Percentiles rank a stretch among this genome's conserved stretches.
These are phyloP conservation scores for Starmerella floricola DNA, from an alignment of 805 yeast species.

Conservation along the genomic window DNA sequence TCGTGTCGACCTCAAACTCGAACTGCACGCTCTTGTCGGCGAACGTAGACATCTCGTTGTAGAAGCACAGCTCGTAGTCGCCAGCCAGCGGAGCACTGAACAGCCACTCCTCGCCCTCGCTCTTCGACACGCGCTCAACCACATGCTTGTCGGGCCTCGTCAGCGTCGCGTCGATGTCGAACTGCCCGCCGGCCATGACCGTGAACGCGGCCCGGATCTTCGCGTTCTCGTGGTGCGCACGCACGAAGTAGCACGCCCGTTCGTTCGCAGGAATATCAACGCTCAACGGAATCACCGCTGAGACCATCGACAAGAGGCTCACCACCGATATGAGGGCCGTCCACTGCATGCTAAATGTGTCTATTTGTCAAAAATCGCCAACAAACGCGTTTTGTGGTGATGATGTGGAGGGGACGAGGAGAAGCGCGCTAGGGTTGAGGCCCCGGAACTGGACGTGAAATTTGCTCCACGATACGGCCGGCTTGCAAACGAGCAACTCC, in stretches of 20 bases:
- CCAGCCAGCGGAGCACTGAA: constrained; percentile 56
- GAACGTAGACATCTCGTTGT: constrained; percentile 67
- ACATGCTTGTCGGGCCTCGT: constrained; percentile 45
- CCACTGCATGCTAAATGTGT: neutral
- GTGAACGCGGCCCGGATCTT: constrained; percentile 69
- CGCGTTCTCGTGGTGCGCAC: constrained; percentile 47
- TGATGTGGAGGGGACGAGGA: too few species aligned
- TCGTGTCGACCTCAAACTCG: constrained; percentile 43
- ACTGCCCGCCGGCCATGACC: constrained; percentile 68
- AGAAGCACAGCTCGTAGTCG: constrained; percentile 79
- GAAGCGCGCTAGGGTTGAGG: too few species aligned
- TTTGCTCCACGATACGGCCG: too few species aligned
- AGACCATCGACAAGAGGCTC: constrained; percentile 11
- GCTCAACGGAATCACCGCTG: constrained; percentile 46
- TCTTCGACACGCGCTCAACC: constrained; percentile 44
- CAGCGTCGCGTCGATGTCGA: constrained; percentile 59
- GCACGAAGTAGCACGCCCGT: constrained; percentile 55
- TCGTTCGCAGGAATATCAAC: constrained; percentile 67
- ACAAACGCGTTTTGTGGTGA: neutral
- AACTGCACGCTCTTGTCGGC: constrained; percentile 78
- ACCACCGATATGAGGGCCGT: constrained; percentile 1
- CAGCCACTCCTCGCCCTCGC: constrained; percentile 69
- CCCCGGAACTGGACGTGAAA: too few species aligned
- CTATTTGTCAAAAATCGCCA: neutral
- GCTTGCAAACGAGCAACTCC: too few species aligned